Conservation (phyloP, 345 rosid genomes). For the Cardamine resedifolia region DNA sequence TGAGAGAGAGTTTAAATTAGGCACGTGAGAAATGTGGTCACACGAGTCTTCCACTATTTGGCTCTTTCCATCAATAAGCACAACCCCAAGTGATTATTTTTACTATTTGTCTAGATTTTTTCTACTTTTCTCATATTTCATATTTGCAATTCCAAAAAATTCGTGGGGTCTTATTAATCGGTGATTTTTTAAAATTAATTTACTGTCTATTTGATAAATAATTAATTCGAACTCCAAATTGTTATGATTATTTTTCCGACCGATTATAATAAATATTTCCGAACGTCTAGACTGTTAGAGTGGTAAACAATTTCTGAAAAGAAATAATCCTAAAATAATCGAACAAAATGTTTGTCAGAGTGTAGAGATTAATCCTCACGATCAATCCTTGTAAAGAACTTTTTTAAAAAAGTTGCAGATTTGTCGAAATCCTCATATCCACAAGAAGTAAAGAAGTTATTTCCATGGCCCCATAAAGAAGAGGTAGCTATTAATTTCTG, state of each 20-base stretch:
- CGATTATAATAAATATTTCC: background rate
- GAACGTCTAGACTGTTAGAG: background rate
- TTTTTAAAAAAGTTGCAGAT: background rate
- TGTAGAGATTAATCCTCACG: background rate
- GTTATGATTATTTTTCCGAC: background rate
- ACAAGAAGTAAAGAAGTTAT: background rate
- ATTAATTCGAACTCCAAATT: background rate
- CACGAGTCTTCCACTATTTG: slow-evolving; percentile 8
- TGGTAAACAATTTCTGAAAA: too few relatives aligned
- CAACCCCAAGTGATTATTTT: background rate
- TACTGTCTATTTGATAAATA: background rate
- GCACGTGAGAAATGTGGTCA: slow-evolving; percentile 25
- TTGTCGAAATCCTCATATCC: background rate
- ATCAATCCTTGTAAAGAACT: background rate
- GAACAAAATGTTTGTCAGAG: too few relatives aligned
- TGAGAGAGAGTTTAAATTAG: background rate
- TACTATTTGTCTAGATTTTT: background rate
- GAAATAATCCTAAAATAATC: background rate
- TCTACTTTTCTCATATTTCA: background rate
- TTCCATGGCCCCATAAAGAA: background rate
- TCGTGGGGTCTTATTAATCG: background rate
- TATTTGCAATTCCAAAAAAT: background rate
- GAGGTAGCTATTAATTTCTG: background rate
- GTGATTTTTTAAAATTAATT: background rate
- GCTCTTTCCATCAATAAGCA: background rate